phyloP scores from a whole-genome alignment of 1,284 basidiomycete species.

The Nidula niveotomentosa region DNA sequence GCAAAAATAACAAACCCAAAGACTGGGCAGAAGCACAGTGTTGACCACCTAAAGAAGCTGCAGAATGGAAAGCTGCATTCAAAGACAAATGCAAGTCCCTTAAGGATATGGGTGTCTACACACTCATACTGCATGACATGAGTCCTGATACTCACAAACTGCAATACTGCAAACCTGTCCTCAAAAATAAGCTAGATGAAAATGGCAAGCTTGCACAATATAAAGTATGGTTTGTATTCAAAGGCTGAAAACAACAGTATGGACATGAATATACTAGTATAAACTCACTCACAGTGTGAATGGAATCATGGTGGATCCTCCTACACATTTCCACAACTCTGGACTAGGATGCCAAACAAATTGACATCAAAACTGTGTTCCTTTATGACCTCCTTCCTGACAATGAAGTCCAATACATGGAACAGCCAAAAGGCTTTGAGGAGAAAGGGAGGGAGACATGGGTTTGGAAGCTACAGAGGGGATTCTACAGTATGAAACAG shows the following conservation, averaged over 20 bases:
- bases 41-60: not conserved
- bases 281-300: slow-evolving; percentile 36
- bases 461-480: slow-evolving; percentile 29
- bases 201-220: slow-evolving; percentile 24
- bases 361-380: slow-evolving; percentile 48
- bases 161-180: slow-evolving; percentile 23
- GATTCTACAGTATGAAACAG: slow-evolving; percentile 43
- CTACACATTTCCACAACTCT: slow-evolving; percentile 32
- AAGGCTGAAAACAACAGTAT: slow-evolving; percentile 37
- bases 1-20: not conserved
- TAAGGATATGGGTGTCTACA: slow-evolving; percentile 20
- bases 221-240: slow-evolving; percentile 34
- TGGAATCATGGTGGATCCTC: slow-evolving; percentile 32
- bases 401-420: slow-evolving; percentile 36
- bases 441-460: slow-evolving; percentile 20
- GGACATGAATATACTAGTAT: slow-evolving; percentile 40
- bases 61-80: not conserved
- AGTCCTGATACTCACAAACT: slow-evolving; percentile 18
- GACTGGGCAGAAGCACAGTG: slow-evolving; percentile 1
- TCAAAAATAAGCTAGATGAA: slow-evolving; percentile 29
- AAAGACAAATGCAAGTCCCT: slow-evolving; percentile 20
- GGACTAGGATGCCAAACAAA: slow-evolving; percentile 36
- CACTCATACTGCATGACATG: slow-evolving; percentile 17
- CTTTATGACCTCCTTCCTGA: slow-evolving; percentile 34
- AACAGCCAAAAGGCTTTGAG: slow-evolving; percentile 32